Evolutionary conservation across 257 asterid species (phyloP).

Genomic region (Salvia rosmarinus): DNA sequence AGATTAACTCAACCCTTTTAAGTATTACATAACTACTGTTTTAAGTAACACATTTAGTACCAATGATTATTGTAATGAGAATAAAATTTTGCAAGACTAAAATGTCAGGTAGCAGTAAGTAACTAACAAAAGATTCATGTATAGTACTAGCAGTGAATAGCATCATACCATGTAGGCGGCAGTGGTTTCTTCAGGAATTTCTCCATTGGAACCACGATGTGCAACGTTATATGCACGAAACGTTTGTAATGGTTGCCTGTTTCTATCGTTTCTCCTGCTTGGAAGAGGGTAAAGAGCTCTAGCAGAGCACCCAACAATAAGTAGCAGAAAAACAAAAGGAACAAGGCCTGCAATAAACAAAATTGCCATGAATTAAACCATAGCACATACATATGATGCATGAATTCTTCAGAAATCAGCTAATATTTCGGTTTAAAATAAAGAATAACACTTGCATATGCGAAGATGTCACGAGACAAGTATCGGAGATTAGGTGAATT

Average conservation of each 20-base stretch:
- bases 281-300: slow-evolving; percentile 93
- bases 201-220: slow-evolving; percentile 97
- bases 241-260: slow-evolving; percentile 72
- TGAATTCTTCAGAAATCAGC: not conserved
- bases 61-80: not conserved
- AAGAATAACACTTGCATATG: slow-evolving; percentile 4
- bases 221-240: slow-evolving; percentile 93
- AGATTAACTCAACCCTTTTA: not conserved
- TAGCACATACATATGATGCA: not conserved
- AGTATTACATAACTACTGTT: not conserved
- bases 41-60: not conserved
- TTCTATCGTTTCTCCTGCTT: slow-evolving; percentile 76
- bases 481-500: not conserved
- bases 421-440: not conserved
- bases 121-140: not conserved
- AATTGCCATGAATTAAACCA: too few species aligned
- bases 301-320: slow-evolving; percentile 70
- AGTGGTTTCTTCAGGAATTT: slow-evolving; percentile 92
- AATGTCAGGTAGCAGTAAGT: not conserved
- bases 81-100: not conserved
- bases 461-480: not conserved
- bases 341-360: slow-evolving; percentile 55
- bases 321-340: slow-evolving; percentile 60
- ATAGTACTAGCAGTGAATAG: not conserved
- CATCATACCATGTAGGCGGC: slow-evolving; percentile 80